Conservation (phyloP, 768 basidiomycete genomes). For the Cystobasidium onofrii region DNA sequence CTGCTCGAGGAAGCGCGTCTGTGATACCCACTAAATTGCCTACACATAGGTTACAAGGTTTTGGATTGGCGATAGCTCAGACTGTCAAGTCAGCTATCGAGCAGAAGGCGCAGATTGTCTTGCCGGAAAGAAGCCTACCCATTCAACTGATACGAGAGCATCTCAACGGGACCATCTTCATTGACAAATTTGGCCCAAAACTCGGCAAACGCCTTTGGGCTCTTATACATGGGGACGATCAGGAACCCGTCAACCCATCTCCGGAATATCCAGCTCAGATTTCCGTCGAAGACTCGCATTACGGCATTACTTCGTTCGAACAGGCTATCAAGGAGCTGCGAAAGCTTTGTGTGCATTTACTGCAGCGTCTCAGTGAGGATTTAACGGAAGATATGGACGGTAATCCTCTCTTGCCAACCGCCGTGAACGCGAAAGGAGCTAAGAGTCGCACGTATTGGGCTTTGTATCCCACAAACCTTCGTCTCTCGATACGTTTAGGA, state of each 20-base stretch:
- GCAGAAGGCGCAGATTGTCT: neutral
- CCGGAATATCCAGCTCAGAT: constrained; percentile 40
- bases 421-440: neutral
- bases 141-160: constrained; percentile 16
- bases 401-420: neutral
- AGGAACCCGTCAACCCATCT: constrained; percentile 34
- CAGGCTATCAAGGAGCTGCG: constrained; percentile 21
- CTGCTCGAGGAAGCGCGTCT: too few species aligned
- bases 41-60: constrained; percentile 28
- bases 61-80: constrained; percentile 27
- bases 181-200: constrained; percentile 23
- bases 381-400: constrained; percentile 32
- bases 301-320: constrained; percentile 1
- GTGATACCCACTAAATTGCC: neutral
- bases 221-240: constrained; percentile 35
- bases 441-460: constrained; percentile 15
- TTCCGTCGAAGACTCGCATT: constrained; percentile 37
- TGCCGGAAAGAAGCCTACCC: constrained; percentile 11
- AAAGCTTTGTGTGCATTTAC: constrained; percentile 26
- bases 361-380: constrained; percentile 37
- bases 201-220: constrained; percentile 34
- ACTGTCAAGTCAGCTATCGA: neutral
- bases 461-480: constrained; percentile 30
- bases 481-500: constrained; percentile 30
- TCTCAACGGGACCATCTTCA: constrained; percentile 13